These are phyloP conservation scores for Pichia sp. DNA, from an alignment of 1,139 yeast genomes.

Conservation along the genomic window DNA sequence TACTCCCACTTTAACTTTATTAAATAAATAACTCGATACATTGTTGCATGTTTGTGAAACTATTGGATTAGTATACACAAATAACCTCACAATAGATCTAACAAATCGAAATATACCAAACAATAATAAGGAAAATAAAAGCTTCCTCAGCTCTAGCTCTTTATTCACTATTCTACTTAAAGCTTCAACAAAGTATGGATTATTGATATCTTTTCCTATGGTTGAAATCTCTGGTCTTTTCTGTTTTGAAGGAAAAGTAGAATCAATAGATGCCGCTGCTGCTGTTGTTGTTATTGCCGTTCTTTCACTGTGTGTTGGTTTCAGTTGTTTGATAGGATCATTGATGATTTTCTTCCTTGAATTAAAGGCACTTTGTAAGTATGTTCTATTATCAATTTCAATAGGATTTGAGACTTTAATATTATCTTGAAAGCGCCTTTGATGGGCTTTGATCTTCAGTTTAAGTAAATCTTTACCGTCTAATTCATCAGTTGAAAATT, in stretches of 20 bases:
- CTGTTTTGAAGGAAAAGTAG: background rate
- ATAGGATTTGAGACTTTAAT: background rate
- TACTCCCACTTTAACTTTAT: background rate
- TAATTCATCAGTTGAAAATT: background rate
- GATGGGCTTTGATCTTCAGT: conserved; percentile 18
- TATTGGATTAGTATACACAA: conserved; percentile 10
- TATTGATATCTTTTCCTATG: conserved; percentile 16
- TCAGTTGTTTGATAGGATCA: background rate
- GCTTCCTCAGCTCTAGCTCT: conserved; percentile 23
- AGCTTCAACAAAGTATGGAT: conserved; percentile 27
- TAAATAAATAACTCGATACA: background rate
- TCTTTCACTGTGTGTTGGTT: background rate
- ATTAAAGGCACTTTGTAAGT: conserved; percentile 22
- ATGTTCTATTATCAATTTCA: conserved; percentile 11
- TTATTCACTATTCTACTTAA: conserved; percentile 24
- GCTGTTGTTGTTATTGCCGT: background rate
- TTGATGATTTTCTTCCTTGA: conserved; percentile 3
- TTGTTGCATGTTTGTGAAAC: background rate
- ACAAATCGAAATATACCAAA: conserved; percentile 21
- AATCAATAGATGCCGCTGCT: no score
- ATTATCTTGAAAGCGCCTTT: conserved; percentile 6
- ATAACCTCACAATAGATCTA: conserved; percentile 18
- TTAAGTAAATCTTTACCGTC: conserved; percentile 13
- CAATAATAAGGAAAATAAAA: conserved; percentile 18
- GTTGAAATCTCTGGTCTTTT: background rate